Conservation (phyloP, 495 filamentous ascomycete genomes). For the Tuber magnatum region DNA sequence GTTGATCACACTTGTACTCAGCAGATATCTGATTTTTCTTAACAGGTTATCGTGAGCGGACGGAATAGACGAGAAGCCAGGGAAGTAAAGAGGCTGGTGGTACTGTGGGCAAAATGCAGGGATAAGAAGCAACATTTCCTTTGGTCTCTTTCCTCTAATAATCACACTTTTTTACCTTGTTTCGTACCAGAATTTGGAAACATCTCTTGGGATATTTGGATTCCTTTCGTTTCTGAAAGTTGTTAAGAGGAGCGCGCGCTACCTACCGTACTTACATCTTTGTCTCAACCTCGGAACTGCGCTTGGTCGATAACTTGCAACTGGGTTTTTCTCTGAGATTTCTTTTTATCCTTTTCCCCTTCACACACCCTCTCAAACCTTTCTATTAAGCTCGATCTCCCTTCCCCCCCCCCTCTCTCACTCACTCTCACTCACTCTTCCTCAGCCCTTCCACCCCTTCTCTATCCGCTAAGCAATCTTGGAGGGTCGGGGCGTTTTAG, state of each 20-base stretch:
- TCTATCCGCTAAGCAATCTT: not conserved
- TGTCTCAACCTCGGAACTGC: not conserved
- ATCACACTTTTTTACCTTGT: not conserved
- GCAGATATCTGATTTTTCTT: not conserved
- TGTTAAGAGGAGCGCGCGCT: not conserved
- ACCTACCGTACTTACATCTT: not conserved
- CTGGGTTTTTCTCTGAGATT: not conserved
- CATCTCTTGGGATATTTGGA: not conserved
- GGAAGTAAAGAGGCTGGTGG: not conserved
- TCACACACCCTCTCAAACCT: not conserved
- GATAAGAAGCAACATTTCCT: slow-evolving; percentile 3
- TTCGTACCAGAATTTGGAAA: not conserved
- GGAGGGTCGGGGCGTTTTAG: not conserved
- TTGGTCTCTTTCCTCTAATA: not conserved
- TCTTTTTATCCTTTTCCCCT: not conserved
- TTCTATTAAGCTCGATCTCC: not conserved
- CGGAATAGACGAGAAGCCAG: not conserved
- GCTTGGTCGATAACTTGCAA: not conserved
- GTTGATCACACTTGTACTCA: not conserved
- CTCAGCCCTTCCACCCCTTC: not conserved
- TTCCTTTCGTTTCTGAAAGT: not conserved
- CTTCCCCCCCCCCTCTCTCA: not conserved
- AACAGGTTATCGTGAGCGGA: not conserved
- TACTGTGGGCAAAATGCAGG: not conserved
- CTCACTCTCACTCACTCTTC: too few relatives aligned